Conservation (phyloP, 2,329 filamentous ascomycete genomes). For the Coniochaeta sp. region DNA sequence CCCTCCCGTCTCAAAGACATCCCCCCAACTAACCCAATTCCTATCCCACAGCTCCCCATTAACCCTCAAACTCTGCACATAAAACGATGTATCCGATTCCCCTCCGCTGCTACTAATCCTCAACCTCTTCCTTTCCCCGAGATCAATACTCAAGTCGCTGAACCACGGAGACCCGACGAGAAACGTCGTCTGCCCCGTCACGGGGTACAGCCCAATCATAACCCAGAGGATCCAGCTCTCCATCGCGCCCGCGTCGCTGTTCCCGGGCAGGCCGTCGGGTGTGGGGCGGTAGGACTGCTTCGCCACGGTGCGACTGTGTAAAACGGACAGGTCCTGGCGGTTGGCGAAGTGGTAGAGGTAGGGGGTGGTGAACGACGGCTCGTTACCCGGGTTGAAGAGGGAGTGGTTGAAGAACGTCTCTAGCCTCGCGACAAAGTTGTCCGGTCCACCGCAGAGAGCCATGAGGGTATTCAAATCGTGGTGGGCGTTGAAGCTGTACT, state of each 20-base stretch:
- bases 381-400: constrained; percentile 62
- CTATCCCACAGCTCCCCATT: constrained; percentile 58
- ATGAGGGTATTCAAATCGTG: constrained; percentile 56
- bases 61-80: constrained; percentile 59
- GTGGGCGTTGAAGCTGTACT: constrained; percentile 62
- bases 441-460: constrained; percentile 44
- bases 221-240: constrained; percentile 64
- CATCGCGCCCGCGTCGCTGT: constrained; percentile 67
- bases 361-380: constrained; percentile 59
- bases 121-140: constrained; percentile 47
- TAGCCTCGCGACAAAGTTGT: constrained; percentile 49
- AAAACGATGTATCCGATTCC: constrained; percentile 39
- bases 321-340: constrained; percentile 54
- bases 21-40: constrained; percentile 59
- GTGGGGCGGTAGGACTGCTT: constrained; percentile 52
- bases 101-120: constrained; percentile 43
- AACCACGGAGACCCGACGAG: constrained; percentile 60
- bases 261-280: constrained; percentile 55
- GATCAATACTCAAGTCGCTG: constrained; percentile 47
- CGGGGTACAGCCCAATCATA: constrained; percentile 61
- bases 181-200: constrained; percentile 63
- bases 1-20: constrained; percentile 58
- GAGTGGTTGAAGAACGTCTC: constrained; percentile 55
- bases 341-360: constrained; percentile 64
- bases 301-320: constrained; percentile 50